A percentile compares a stretch with the other conserved stretches of the same genome.
These are phyloP conservation scores for Mycena vulgaris DNA, from an alignment of 768 basidiomycete genomes.

Conservation along the genomic window DNA sequence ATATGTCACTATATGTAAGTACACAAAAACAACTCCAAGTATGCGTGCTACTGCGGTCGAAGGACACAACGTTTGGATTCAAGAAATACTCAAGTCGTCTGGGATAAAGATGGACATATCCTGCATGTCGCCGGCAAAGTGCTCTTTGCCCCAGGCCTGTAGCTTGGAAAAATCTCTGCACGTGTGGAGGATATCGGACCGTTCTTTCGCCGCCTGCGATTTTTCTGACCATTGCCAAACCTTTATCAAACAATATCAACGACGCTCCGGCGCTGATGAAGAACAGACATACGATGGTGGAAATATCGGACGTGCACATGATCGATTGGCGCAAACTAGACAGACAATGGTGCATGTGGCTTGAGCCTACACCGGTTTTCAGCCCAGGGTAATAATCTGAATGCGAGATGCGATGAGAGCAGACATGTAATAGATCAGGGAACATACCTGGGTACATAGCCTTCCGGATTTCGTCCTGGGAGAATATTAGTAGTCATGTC, in stretches of 20 bases:
- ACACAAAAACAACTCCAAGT: too few species aligned
- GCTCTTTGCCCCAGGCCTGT: conserved; percentile 33
- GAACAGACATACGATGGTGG: conserved; percentile 36
- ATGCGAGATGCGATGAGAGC: background rate
- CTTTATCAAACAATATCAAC: conserved; percentile 8
- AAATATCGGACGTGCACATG: conserved; percentile 43
- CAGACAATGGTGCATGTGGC: conserved; percentile 44
- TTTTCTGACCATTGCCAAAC: conserved; percentile 46
- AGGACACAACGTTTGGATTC: background rate
- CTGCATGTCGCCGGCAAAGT: conserved; percentile 38
- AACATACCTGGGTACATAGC: conserved; percentile 37
- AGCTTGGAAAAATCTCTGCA: conserved; percentile 40
- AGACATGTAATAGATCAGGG: background rate
- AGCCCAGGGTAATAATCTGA: conserved; percentile 37
- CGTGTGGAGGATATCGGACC: conserved; percentile 43
- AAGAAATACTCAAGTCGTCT: conserved; percentile 34
- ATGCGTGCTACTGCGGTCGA: background rate
- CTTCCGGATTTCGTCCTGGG: conserved; percentile 42
- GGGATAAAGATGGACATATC: conserved; percentile 44
- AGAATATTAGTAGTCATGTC: background rate
- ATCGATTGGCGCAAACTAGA: conserved; percentile 44
- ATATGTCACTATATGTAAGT: too few species aligned
- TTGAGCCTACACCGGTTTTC: conserved; percentile 40
- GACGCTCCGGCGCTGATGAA: background rate
- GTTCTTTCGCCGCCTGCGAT: conserved; percentile 38